Percentiles rank a stretch among this genome's conserved stretches.
Evolutionary conservation across 805 yeast genomes (phyloP).

Genomic region (Wickerhamomyces kurtzmanii): DNA sequence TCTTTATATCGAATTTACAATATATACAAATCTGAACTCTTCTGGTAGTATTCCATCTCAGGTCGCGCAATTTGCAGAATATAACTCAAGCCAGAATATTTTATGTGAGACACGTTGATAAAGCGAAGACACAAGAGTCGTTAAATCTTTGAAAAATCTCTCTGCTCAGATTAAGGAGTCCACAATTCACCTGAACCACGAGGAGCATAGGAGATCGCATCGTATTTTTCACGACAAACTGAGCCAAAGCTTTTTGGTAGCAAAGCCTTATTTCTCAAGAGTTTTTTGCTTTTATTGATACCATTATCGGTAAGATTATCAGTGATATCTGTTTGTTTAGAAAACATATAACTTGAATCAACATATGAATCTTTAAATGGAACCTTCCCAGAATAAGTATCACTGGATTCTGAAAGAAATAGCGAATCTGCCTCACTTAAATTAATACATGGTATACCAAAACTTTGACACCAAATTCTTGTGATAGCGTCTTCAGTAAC

Average conservation of each 20-base stretch:
- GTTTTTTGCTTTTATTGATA: conserved; percentile 8
- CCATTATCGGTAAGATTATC: conserved; percentile 12
- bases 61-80: conserved; percentile 1
- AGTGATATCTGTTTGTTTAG: conserved; percentile 15
- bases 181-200: conserved; percentile 54
- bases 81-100: background rate
- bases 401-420: too few relatives aligned
- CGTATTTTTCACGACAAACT: conserved; percentile 32
- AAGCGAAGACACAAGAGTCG: background rate
- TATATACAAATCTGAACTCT: conserved; percentile 1
- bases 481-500: conserved; percentile 53
- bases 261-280: background rate
- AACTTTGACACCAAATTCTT: conserved; percentile 42
- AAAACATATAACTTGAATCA: conserved; percentile 16
- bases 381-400: too few relatives aligned
- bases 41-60: conserved; percentile 3
- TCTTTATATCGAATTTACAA: too few relatives aligned
- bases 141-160: conserved; percentile 1
- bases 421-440: conserved; percentile 36
- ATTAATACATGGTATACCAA: conserved; percentile 41
- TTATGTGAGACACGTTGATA: background rate
- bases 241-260: conserved; percentile 16
- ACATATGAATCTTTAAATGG: conserved; percentile 11
- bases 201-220: conserved; percentile 44
- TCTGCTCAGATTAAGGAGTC: conserved; percentile 29